phyloP scores from a whole-genome alignment of 352 stramenopile genomes.

The Phytophthora citrophthora region DNA sequence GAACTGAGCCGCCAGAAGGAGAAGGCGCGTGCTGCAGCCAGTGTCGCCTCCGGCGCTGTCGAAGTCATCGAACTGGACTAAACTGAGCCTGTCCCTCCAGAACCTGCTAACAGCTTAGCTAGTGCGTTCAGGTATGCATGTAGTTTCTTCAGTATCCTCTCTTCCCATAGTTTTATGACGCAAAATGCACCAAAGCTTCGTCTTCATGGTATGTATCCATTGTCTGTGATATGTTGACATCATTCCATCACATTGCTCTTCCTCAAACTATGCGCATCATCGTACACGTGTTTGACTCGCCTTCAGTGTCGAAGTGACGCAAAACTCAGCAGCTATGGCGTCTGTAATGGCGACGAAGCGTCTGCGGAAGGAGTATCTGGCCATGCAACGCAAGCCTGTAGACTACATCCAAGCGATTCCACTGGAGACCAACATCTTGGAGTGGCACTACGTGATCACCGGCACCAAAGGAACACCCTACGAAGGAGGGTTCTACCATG shows the following conservation, averaged over 20 bases:
- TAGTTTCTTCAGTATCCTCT: conserved; percentile 1
- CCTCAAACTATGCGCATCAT: not conserved
- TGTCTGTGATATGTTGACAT: conserved; percentile 1
- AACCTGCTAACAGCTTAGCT: conserved; percentile 1
- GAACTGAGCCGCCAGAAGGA: conserved; percentile 41
- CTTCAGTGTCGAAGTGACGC: conserved; percentile 7
- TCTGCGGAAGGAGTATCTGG: conserved; percentile 93
- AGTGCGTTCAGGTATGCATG: conserved; percentile 16
- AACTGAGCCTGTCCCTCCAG: not conserved
- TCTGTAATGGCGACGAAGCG: conserved; percentile 89
- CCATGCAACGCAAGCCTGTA: conserved; percentile 90
- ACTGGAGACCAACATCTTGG: conserved; percentile 94
- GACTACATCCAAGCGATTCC: conserved; percentile 91
- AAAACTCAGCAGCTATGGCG: conserved; percentile 51
- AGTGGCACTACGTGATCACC: conserved; percentile 96
- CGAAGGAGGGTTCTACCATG: conserved; percentile 92
- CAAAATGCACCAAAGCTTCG: not conserved
- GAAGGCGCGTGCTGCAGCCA: conserved; percentile 1
- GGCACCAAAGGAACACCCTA: conserved; percentile 78
- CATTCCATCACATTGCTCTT: conserved; percentile 11
- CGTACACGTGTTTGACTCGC: conserved; percentile 14
- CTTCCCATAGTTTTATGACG: not conserved
- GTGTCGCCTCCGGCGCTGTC: not conserved
- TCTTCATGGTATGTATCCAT: conserved; percentile 13
- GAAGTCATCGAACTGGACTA: conserved; percentile 19